Percentiles rank a stretch among this genome's conserved stretches.
Conservation (phyloP, 305 asterid genomes). For the Nicotiana rustica region DNA sequence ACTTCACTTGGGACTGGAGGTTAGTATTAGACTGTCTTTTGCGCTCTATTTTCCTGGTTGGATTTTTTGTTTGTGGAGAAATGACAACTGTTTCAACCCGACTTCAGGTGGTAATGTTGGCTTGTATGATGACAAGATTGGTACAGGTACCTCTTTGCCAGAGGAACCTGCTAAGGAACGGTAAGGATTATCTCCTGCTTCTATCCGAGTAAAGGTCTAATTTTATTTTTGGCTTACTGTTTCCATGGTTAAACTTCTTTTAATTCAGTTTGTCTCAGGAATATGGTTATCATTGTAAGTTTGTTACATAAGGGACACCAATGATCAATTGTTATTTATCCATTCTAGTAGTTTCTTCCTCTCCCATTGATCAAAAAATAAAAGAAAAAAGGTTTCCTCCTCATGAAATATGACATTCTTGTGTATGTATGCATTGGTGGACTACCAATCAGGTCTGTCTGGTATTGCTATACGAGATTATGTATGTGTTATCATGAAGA, state of each 20-base stretch:
- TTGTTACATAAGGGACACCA: neutral
- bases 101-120: conserved; percentile 52
- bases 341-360: neutral
- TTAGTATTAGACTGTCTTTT: conserved; percentile 49
- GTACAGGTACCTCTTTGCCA: conserved; percentile 49
- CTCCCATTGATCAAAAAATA: neutral
- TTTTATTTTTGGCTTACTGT: neutral
- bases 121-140: conserved; percentile 57
- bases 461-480: neutral
- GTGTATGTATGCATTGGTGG: neutral
- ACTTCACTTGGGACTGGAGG: conserved; percentile 66
- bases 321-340: neutral
- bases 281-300: neutral
- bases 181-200: conserved; percentile 48
- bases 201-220: neutral
- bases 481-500: neutral
- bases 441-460: neutral
- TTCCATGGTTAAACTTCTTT: neutral
- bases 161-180: conserved; percentile 69
- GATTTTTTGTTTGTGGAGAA: neutral
- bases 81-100: neutral
- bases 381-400: no score
- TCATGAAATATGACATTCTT: neutral
- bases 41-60: conserved; percentile 4
- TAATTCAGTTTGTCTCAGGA: neutral